These are phyloP conservation scores for Monilinia fructigena DNA, from an alignment of 2,329 filamentous ascomycete species.

Conservation along the genomic window DNA sequence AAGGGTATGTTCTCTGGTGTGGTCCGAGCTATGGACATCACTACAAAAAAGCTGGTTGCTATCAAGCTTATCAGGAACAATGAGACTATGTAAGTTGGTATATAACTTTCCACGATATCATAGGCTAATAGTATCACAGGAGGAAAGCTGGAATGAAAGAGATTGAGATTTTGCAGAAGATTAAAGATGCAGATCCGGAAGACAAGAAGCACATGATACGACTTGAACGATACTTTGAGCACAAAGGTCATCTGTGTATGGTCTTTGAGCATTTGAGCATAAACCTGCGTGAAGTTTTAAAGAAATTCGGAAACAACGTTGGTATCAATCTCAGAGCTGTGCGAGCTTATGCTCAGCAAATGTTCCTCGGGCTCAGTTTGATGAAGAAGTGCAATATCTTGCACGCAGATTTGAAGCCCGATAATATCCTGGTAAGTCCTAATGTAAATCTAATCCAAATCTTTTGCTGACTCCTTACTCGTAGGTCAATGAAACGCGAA, in stretches of 20 bases:
- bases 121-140: constrained; percentile 41
- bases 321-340: constrained; percentile 89
- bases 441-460: background rate
- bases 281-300: constrained; percentile 89
- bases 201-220: constrained; percentile 90
- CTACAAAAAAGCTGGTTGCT: constrained; percentile 74
- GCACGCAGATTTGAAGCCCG: constrained; percentile 94
- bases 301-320: constrained; percentile 92
- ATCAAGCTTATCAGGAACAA: constrained; percentile 99
- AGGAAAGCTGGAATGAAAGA: constrained; percentile 91
- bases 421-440: constrained; percentile 73
- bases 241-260: constrained; percentile 93
- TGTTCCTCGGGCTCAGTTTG: constrained; percentile 84
- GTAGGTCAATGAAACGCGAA: constrained; percentile 75
- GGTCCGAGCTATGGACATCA: constrained; percentile 79
- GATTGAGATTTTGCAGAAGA: constrained; percentile 85
- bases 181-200: constrained; percentile 81
- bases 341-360: constrained; percentile 86
- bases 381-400: constrained; percentile 91
- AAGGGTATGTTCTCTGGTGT: constrained; percentile 97
- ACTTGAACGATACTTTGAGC: constrained; percentile 84
- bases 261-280: constrained; percentile 93
- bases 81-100: constrained; percentile 65
- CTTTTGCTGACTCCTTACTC: constrained; percentile 25
- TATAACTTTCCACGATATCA: background rate